Base-by-base conservation (phyloP, 108 stramenopile species). In the Seminavis robusta region DNA sequence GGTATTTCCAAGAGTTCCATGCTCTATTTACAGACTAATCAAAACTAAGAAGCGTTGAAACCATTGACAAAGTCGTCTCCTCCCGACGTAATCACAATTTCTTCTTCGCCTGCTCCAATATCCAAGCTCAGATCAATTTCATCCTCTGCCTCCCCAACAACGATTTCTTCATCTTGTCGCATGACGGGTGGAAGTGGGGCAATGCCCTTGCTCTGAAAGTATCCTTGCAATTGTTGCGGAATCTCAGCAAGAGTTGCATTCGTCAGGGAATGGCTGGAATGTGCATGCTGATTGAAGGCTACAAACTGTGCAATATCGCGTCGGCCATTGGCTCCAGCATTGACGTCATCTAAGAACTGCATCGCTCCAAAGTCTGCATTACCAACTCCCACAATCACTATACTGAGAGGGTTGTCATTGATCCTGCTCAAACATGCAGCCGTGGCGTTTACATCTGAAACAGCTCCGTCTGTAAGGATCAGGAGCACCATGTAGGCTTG, bases 391-490 rank as follows among this genome's bases (percentile, higher is more conserved):
- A 94, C 88, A 55, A 93, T 88, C 23, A 93, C 80, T 20, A 93
- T 67, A 5, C 74, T 77, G 17, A 93, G 47, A 9, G 92, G 87
- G 28, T 72, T 59, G 36, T 83, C 55, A 42, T 67, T 69, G 28
- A 75, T 63, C 20, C 61, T 42, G 13, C 46, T 54, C n/a, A 90
- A 45, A 21, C 49, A 32, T 37, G 48, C 36, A 38, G 82, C 76
- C 4, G 92, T 93, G n/a, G 73, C 83, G 23, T 79, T 56, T 44
- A 87, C 69, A 62, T 95, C 92, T n/a, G 73, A 65, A 25, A 95
- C 89, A 45, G 74, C 72, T 34, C 95, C 95, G 48, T 95, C 95
- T 0, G 95, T 94, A 38, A 96, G 56, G 28, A 96, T 88, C 41
- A 96, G 55, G 0, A 96, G 77, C 34, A 96, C 71, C 4, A 79